Percentiles rank a stretch among this genome's conserved stretches.
These are phyloP conservation scores for Lentinula edodes DNA, from an alignment of 768 basidiomycete species.

Conservation along the genomic window DNA sequence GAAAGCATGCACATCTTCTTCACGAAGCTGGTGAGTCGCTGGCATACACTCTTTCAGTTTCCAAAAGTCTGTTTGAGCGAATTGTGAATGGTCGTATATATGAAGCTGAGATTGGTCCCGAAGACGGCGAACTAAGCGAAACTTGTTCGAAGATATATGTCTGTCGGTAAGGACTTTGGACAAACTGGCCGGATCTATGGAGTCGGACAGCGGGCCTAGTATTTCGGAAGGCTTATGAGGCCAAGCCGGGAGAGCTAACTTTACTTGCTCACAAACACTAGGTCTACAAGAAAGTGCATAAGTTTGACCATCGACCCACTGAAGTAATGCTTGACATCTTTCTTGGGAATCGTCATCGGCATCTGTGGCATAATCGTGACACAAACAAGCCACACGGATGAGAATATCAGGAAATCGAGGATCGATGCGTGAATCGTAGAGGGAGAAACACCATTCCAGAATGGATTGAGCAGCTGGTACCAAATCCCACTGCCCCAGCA, in stretches of 20 bases:
- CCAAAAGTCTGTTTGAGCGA: conserved; percentile 72
- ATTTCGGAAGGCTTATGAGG: conserved; percentile 52
- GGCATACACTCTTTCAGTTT: conserved; percentile 77
- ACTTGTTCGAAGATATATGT: conserved; percentile 68
- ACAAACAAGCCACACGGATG: conserved; percentile 58
- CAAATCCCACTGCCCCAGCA: conserved; percentile 67
- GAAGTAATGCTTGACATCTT: conserved; percentile 40
- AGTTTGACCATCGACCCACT: conserved; percentile 61
- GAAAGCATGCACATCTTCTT: conserved; percentile 70
- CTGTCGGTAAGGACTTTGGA: conserved; percentile 52
- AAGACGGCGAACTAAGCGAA: conserved; percentile 67
- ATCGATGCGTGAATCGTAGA: conserved; percentile 42
- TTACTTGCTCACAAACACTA: conserved; percentile 34
- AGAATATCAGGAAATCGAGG: conserved; percentile 58
- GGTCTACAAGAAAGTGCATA: conserved; percentile 32
- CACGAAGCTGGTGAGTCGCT: conserved; percentile 41
- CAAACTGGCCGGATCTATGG: conserved; percentile 41
- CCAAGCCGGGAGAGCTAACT: conserved; percentile 69
- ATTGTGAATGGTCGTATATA: conserved; percentile 36
- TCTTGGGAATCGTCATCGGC: conserved; percentile 22
- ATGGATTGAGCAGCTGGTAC: conserved; percentile 67
- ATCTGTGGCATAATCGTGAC: conserved; percentile 45
- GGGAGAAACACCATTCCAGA: conserved; percentile 67
- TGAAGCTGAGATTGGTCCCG: conserved; percentile 37
- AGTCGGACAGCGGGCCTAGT: conserved; percentile 38